Percentiles rank a stretch among this genome's conserved stretches.
phyloP scores from a whole-genome alignment of 805 yeast genomes.

The Lachancea nothofagi region DNA sequence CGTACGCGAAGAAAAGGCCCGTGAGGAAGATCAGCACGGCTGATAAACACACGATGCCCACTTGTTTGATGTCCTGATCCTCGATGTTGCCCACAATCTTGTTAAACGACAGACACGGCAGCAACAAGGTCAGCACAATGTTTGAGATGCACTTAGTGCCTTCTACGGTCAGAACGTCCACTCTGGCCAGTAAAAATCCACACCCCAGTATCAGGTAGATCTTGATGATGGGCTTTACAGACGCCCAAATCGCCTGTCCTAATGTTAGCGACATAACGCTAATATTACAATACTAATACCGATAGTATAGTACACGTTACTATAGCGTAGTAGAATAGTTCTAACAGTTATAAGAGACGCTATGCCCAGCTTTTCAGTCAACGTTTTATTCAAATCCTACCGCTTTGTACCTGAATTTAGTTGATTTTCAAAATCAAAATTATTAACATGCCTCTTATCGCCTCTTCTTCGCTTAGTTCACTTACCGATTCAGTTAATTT shows the following conservation, averaged over 20 bases:
- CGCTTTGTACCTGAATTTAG: no score
- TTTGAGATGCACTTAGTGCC: constrained; percentile 61
- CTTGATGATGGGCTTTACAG: constrained; percentile 73
- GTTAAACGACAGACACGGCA: constrained; percentile 63
- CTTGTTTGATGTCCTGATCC: constrained; percentile 58
- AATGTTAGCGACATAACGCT: constrained; percentile 23
- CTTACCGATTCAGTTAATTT: no score
- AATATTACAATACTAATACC: no score
- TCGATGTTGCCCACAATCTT: constrained; percentile 57
- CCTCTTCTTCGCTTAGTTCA: no score
- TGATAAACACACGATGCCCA: constrained; percentile 57
- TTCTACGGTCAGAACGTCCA: constrained; percentile 55
- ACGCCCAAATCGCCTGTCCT: constrained; percentile 36
- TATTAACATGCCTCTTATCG: no score
- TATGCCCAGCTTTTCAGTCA: no score
- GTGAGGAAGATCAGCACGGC: constrained; percentile 46
- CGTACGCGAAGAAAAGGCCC: constrained; percentile 44
- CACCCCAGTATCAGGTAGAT: constrained; percentile 64
- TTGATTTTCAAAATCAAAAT: no score
- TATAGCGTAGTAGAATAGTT: no score
- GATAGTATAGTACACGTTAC: no score
- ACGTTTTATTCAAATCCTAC: no score
- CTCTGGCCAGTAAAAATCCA: constrained; percentile 57
- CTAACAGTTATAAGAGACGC: no score
- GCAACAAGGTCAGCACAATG: constrained; percentile 51